Evolutionary conservation across 2,329 filamentous ascomycete genomes (phyloP).

Genomic region (Cryphonectria radicalis): DNA sequence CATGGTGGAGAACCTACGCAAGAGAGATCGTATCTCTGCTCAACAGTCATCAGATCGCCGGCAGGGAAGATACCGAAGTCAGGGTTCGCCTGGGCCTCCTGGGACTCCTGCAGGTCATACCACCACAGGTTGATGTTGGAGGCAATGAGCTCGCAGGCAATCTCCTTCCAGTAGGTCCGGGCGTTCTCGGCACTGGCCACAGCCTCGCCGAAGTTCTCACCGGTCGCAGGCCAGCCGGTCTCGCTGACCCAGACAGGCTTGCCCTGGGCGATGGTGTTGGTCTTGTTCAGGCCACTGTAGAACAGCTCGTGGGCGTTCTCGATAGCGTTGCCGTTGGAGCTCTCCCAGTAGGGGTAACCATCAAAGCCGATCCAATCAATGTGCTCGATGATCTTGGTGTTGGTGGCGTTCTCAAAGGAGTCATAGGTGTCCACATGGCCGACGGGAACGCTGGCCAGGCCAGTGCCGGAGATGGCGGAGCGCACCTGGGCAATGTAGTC

Average conservation of each 20-base stretch:
- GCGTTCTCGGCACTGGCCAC: constrained; percentile 26
- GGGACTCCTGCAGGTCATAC: constrained; percentile 43
- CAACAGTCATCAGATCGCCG: constrained; percentile 38
- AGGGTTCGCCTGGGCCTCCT: constrained; percentile 39
- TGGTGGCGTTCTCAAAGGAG: constrained; percentile 62
- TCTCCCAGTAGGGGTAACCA: constrained; percentile 70
- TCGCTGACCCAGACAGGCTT: constrained; percentile 31
- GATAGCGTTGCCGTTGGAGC: constrained; percentile 58
- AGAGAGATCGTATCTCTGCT: constrained; percentile 38
- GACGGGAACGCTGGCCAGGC: constrained; percentile 49
- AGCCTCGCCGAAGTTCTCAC: constrained; percentile 23
- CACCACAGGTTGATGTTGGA: constrained; percentile 41
- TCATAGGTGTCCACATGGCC: constrained; percentile 74
- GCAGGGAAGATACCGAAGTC: constrained; percentile 44
- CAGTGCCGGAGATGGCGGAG: constrained; percentile 53
- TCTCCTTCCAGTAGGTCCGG: constrained; percentile 29
- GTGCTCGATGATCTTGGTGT: constrained; percentile 63
- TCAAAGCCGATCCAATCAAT: constrained; percentile 69
- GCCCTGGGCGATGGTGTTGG: constrained; percentile 46
- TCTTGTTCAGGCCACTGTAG: constrained; percentile 51
- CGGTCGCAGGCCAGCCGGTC: constrained; percentile 29
- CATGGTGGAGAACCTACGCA: constrained; percentile 29
- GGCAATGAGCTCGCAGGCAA: constrained; percentile 23
- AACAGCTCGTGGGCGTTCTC: constrained; percentile 60
- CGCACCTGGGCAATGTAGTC: constrained; percentile 59